These are phyloP conservation scores for Amphibolis antarctica DNA, from an alignment of 106 monocot genomes.

Conservation along the genomic window DNA sequence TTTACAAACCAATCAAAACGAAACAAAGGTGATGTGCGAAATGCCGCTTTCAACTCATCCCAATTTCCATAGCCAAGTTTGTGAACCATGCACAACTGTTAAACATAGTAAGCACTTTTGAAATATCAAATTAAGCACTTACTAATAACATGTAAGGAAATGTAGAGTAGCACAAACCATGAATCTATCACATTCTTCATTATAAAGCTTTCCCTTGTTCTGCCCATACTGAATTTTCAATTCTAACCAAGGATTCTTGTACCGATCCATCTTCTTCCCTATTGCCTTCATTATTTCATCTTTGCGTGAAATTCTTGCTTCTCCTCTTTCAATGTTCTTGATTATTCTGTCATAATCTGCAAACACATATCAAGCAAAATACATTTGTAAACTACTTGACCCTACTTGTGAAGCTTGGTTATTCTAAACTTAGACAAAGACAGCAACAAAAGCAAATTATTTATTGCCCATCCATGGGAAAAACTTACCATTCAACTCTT, in stretches of 20 bases:
- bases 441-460: background rate
- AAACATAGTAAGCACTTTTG: background rate
- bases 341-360: conserved; percentile 93
- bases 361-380: background rate
- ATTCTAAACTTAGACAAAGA: background rate
- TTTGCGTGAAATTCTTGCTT: conserved; percentile 78
- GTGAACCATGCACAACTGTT: conserved; percentile 94
- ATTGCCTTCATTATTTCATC: conserved; percentile 98
- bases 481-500: conserved; percentile 67
- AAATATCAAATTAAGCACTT: background rate
- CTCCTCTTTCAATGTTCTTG: conserved; percentile 95
- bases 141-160: background rate
- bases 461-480: background rate
- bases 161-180: conserved; percentile 39
- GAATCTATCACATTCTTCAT: conserved; percentile 97
- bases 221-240: conserved; percentile 98
- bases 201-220: conserved; percentile 93
- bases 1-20: conserved; percentile 99
- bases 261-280: conserved; percentile 85
- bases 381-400: background rate
- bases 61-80: conserved; percentile 96
- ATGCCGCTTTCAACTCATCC: conserved; percentile 92
- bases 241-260: conserved; percentile 94
- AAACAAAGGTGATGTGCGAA: conserved; percentile 80
- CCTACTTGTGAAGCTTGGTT: background rate